A percentile compares a stretch with the other conserved stretches of the same genome.
phyloP scores from a whole-genome alignment of 2,329 filamentous ascomycete species.

The Dothideomycetes sp. region DNA sequence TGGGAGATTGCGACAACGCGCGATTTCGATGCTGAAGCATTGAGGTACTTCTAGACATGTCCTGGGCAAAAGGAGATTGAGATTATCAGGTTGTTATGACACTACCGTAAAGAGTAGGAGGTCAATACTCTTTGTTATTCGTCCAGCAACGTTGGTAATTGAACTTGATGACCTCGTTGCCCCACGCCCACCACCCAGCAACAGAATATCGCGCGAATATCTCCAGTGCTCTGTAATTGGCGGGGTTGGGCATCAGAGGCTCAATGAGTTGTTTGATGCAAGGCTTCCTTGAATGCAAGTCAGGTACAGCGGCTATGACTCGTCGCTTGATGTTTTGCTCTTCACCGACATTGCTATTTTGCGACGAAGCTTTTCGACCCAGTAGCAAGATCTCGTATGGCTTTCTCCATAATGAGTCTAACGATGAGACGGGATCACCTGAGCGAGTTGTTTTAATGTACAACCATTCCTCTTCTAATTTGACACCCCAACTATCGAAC shows the following conservation, averaged over 20 bases:
- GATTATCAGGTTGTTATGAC: background rate
- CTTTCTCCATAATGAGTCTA: conserved; percentile 56
- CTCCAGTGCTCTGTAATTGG: conserved; percentile 52
- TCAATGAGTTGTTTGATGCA: conserved; percentile 53
- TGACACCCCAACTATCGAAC: conserved; percentile 56
- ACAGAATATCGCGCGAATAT: conserved; percentile 67
- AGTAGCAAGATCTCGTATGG: conserved; percentile 67
- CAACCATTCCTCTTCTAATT: conserved; percentile 58
- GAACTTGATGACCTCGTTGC: conserved; percentile 60
- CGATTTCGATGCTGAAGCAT: too few relatives aligned
- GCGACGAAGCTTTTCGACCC: conserved; percentile 26
- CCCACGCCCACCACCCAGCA: conserved; percentile 69
- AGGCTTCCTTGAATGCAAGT: conserved; percentile 70
- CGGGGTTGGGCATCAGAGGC: conserved; percentile 34
- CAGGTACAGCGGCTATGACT: conserved; percentile 59
- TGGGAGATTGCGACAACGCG: too few relatives aligned
- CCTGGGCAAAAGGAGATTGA: background rate
- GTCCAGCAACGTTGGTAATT: conserved; percentile 48
- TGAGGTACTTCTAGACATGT: too few relatives aligned
- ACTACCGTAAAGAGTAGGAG: background rate
- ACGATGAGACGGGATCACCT: conserved; percentile 53
- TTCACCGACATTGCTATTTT: background rate
- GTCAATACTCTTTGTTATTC: background rate
- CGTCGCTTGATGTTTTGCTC: conserved; percentile 29
- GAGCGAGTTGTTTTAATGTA: conserved; percentile 62